phyloP scores from a whole-genome alignment of 805 yeast species.

The Starmerella apicola region DNA sequence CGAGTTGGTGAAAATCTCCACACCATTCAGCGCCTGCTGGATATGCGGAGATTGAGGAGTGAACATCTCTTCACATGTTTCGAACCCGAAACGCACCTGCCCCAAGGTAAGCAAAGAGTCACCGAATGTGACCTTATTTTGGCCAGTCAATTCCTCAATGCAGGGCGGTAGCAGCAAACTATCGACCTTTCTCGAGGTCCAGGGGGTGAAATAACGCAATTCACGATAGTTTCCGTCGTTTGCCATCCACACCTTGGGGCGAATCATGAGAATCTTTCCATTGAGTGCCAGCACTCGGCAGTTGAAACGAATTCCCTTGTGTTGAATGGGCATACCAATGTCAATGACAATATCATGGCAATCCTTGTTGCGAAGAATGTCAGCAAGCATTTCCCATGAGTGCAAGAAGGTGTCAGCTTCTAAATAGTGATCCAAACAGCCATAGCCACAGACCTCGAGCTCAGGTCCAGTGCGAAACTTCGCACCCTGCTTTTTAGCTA shows the following conservation, averaged over 20 bases:
- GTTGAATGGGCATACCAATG: slow-evolving; percentile 88
- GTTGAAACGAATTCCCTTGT: slow-evolving; percentile 78
- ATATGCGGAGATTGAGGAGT: slow-evolving; percentile 96
- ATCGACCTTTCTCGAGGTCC: slow-evolving; percentile 77
- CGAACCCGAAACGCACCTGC: slow-evolving; percentile 90
- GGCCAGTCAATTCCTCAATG: slow-evolving; percentile 56
- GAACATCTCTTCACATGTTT: slow-evolving; percentile 94
- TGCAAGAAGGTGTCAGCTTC: slow-evolving; percentile 83
- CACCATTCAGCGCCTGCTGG: slow-evolving; percentile 84
- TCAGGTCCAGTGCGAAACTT: slow-evolving; percentile 92
- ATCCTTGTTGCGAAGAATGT: slow-evolving; percentile 53
- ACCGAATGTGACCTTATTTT: slow-evolving; percentile 63
- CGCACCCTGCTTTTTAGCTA: slow-evolving; percentile 69
- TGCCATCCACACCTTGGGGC: slow-evolving; percentile 89
- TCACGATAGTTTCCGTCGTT: slow-evolving; percentile 98
- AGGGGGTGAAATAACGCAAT: slow-evolving; percentile 93
- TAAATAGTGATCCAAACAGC: slow-evolving; percentile 63
- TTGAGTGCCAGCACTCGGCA: slow-evolving; percentile 77
- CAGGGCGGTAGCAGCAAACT: slow-evolving; percentile 56
- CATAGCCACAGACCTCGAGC: slow-evolving; percentile 82
- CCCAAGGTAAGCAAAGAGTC: slow-evolving; percentile 76
- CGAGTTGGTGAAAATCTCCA: slow-evolving; percentile 91
- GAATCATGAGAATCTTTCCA: slow-evolving; percentile 66
- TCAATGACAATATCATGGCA: slow-evolving; percentile 73
- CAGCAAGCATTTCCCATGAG: slow-evolving; percentile 87